A percentile compares a stretch with the other conserved stretches of the same genome.
phyloP scores from a whole-genome alignment of 2,329 filamentous ascomycete species.

The Aspergillus fumigatus region DNA sequence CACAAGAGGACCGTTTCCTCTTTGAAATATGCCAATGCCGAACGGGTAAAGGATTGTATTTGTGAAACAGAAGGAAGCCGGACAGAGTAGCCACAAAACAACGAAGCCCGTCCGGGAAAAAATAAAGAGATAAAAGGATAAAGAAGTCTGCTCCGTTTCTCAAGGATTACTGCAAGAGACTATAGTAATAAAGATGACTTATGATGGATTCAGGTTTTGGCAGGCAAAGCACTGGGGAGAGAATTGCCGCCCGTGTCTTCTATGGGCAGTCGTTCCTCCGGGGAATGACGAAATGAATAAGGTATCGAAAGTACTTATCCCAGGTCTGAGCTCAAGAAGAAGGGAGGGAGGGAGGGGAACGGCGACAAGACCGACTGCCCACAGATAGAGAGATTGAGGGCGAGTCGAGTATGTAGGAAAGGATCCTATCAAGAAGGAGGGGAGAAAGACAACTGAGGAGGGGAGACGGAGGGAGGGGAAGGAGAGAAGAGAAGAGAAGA shows the following conservation, averaged over 20 bases:
- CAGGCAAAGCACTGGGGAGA: slow-evolving; percentile 6
- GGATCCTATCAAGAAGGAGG: slow-evolving; percentile 10
- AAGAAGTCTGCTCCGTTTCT: neutral
- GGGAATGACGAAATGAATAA: slow-evolving; percentile 30
- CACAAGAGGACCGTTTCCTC: slow-evolving; percentile 14
- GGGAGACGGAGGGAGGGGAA: slow-evolving; percentile 11
- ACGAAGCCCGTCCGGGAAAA: slow-evolving; percentile 2
- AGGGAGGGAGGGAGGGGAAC: slow-evolving; percentile 11
- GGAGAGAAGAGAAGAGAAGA: slow-evolving; percentile 7
- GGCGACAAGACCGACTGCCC: slow-evolving; percentile 22
- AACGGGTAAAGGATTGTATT: slow-evolving; percentile 15
- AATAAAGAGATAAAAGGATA: slow-evolving; percentile 8
- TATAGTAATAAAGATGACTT: slow-evolving; percentile 4
- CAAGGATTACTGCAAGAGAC: slow-evolving; percentile 1
- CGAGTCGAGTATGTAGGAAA: slow-evolving; percentile 11
- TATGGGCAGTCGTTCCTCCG: slow-evolving; percentile 38
- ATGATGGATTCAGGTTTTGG: neutral
- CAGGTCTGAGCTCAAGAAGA: neutral
- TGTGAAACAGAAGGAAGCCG: neutral
- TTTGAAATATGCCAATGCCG: slow-evolving; percentile 17
- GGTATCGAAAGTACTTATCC: slow-evolving; percentile 1
- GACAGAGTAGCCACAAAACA: neutral
- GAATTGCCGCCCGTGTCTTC: slow-evolving; percentile 17
- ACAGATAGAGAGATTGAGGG: slow-evolving; percentile 11
- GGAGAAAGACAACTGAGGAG: slow-evolving; percentile 11